These are phyloP conservation scores for Lasiosphaeriaceae sp. DNA, from an alignment of 495 filamentous ascomycete species.

Conservation along the genomic window DNA sequence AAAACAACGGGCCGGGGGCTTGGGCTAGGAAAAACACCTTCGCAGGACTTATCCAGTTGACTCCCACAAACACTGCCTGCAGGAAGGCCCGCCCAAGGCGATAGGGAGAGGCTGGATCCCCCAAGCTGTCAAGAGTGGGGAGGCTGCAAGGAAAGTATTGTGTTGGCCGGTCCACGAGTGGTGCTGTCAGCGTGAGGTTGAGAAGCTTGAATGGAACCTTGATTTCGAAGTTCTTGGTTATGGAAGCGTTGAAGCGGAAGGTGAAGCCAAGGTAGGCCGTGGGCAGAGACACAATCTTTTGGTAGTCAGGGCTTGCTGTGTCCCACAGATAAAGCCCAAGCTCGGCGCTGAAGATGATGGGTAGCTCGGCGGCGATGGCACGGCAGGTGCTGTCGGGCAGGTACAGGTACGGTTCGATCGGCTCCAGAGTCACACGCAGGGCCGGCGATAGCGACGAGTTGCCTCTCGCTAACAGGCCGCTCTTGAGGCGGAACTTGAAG, in stretches of 20 bases:
- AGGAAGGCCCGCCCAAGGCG: slow-evolving; percentile 53
- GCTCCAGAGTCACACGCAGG: background rate
- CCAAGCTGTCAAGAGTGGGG: slow-evolving; percentile 9
- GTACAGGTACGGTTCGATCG: slow-evolving; percentile 40
- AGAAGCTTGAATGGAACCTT: slow-evolving; percentile 53
- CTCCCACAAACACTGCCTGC: slow-evolving; percentile 54
- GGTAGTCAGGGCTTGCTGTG: slow-evolving; percentile 43
- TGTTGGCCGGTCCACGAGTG: slow-evolving; percentile 38
- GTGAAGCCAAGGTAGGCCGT: slow-evolving; percentile 45
- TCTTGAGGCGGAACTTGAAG: too few relatives aligned
- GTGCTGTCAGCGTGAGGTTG: slow-evolving; percentile 47
- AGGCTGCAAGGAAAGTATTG: slow-evolving; percentile 52
- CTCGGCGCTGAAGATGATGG: slow-evolving; percentile 36
- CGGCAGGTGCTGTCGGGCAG: slow-evolving; percentile 49
- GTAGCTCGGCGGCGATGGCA: slow-evolving; percentile 42
- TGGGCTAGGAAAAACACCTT: slow-evolving; percentile 13
- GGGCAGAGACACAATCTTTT: slow-evolving; percentile 41
- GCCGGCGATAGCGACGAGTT: too few relatives aligned
- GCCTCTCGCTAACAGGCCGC: too few relatives aligned
- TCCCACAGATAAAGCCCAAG: too few relatives aligned
- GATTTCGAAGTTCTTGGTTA: slow-evolving; percentile 39
- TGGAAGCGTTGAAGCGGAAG: slow-evolving; percentile 29
- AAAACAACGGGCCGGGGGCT: slow-evolving; percentile 10
- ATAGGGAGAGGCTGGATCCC: slow-evolving; percentile 15
- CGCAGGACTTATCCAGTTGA: slow-evolving; percentile 37